phyloP scores from a whole-genome alignment of 441 rosid species.

The Jatropha multifida region DNA sequence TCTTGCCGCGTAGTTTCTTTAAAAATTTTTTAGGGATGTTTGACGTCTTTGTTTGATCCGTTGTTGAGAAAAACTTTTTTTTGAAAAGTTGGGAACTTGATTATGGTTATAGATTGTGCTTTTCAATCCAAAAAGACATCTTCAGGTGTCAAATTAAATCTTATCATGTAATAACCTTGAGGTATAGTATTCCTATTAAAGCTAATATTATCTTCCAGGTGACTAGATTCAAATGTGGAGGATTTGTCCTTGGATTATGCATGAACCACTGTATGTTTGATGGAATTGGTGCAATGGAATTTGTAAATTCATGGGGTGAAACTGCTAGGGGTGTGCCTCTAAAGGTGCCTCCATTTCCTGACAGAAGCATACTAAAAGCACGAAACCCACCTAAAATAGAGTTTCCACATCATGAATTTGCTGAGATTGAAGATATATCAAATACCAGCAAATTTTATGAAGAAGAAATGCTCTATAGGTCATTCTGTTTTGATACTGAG shows the following conservation, averaged over 20 bases:
- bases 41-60: background rate
- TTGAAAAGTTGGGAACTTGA: background rate
- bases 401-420: constrained; percentile 66
- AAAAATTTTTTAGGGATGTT: background rate
- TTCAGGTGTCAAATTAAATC: too few relatives aligned
- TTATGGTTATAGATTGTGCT: background rate
- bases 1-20: background rate
- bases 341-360: constrained; percentile 54
- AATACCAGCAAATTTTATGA: constrained; percentile 49
- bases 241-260: constrained; percentile 64
- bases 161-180: too few relatives aligned
- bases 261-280: constrained; percentile 86
- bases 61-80: too few relatives aligned
- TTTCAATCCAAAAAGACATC: background rate
- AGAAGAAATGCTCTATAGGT: constrained; percentile 53
- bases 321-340: constrained; percentile 67
- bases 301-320: constrained; percentile 83
- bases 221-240: constrained; percentile 80
- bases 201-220: constrained; percentile 41
- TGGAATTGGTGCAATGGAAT: constrained; percentile 83
- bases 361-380: constrained; percentile 59
- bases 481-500: constrained; percentile 60
- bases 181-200: background rate
- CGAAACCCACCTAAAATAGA: constrained; percentile 53
- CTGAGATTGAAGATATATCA: constrained; percentile 64